Evolutionary conservation across 257 asterid genomes (phyloP).

Genomic region (Galeopsis tetrahit): DNA sequence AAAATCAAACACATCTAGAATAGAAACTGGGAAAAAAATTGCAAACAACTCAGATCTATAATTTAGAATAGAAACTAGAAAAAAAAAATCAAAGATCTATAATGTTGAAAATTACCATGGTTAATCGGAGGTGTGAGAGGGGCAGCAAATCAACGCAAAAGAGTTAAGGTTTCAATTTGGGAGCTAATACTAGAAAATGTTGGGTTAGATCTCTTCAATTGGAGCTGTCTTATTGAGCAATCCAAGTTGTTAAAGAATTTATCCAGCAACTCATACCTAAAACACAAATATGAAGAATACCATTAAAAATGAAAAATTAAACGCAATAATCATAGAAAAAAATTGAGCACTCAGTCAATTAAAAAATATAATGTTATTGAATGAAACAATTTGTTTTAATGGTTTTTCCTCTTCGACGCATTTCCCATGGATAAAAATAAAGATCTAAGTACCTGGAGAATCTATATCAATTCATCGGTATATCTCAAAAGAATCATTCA

Average conservation of each 20-base stretch:
- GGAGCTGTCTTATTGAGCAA: conserved; percentile 72
- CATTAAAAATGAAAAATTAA: conserved; percentile 14
- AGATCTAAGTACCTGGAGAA: background rate
- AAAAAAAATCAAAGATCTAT: too few relatives aligned
- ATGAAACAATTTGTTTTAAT: too few relatives aligned
- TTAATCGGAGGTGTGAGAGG: too few relatives aligned
- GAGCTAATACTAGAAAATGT: conserved; percentile 63
- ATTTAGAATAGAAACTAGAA: too few relatives aligned
- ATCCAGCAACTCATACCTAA: conserved; percentile 78
- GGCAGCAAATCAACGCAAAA: too few relatives aligned
- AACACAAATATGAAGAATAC: conserved; percentile 30
- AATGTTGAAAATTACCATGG: too few relatives aligned
- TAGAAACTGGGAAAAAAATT: too few relatives aligned
- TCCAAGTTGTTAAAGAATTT: conserved; percentile 73
- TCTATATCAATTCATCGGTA: background rate
- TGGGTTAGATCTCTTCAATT: conserved; percentile 54
- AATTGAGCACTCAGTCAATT: background rate
- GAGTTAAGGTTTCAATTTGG: conserved; percentile 63
- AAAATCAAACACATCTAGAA: too few relatives aligned
- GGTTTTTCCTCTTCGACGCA: background rate
- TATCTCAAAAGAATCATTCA: background rate
- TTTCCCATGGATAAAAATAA: background rate
- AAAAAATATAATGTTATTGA: too few relatives aligned
- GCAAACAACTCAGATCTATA: too few relatives aligned
- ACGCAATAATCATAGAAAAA: background rate